These are phyloP conservation scores for Mychonastes homosphaera DNA, from an alignment of 139 green algal genomes.

Conservation along the genomic window DNA sequence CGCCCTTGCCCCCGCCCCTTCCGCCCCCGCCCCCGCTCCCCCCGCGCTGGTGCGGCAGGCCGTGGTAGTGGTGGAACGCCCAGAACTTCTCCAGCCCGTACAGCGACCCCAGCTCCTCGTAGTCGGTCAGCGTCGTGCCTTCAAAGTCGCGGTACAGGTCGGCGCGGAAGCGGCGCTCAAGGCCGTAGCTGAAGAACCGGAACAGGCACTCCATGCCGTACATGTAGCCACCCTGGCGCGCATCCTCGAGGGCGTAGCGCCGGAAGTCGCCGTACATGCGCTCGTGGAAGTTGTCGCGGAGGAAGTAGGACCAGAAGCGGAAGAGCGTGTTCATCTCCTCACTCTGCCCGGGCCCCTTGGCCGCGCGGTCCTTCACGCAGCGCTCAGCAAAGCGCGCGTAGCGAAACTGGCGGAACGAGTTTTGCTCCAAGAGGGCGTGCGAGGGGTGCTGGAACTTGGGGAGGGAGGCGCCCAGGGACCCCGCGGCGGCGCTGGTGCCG, in stretches of 20 bases:
- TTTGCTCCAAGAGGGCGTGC: conserved; percentile 83
- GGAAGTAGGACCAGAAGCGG: conserved; percentile 97
- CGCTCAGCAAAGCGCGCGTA: conserved; percentile 80
- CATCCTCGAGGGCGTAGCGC: conserved; percentile 27
- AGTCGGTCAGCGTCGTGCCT: conserved; percentile 1
- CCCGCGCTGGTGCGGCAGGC: too few species aligned
- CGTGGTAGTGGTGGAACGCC: conserved; percentile 91
- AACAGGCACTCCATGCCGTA: conserved; percentile 98
- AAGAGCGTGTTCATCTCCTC: conserved; percentile 99
- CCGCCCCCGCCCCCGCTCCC: too few species aligned
- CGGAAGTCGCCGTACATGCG: conserved; percentile 68
- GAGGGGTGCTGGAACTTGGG: conserved; percentile 83
- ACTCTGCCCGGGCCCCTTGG: conserved; percentile 49
- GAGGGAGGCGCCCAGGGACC: conserved; percentile 26
- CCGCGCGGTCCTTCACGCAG: conserved; percentile 76
- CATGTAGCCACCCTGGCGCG: conserved; percentile 51
- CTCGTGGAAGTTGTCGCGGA: conserved; percentile 86
- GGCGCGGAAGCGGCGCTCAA: conserved; percentile 67
- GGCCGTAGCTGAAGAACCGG: conserved; percentile 84
- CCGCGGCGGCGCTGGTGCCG: conserved; percentile 6
- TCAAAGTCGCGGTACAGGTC: conserved; percentile 70
- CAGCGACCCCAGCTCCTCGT: conserved; percentile 42
- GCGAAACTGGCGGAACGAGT: conserved; percentile 87
- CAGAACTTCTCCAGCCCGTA: conserved; percentile 97
- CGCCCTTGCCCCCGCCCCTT: too few species aligned